Conservation (phyloP, 108 stramenopile species). For the Skeletonema grethae region DNA sequence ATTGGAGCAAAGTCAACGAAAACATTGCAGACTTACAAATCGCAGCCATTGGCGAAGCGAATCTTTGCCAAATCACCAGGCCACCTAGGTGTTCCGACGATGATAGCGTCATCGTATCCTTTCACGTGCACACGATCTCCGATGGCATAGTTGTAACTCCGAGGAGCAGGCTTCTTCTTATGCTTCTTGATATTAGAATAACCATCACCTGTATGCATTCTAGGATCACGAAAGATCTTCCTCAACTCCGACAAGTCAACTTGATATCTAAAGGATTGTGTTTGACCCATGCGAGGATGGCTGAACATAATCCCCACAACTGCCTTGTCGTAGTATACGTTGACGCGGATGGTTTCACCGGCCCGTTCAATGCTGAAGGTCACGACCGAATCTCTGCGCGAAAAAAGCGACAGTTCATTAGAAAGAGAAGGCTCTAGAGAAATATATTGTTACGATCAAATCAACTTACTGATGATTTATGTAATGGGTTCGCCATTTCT, state of each 20-base stretch:
- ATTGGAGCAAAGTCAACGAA: background rate
- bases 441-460: too few species aligned
- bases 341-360: background rate
- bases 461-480: too few species aligned
- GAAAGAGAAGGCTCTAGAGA: too few species aligned
- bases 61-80: background rate
- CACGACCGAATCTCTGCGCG: background rate
- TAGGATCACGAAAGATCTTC: background rate
- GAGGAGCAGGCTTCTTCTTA: background rate
- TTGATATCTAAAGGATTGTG: background rate
- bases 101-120: background rate
- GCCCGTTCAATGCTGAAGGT: background rate
- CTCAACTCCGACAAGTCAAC: background rate
- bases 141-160: background rate
- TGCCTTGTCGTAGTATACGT: background rate
- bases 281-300: background rate
- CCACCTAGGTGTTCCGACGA: background rate
- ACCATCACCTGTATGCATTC: background rate
- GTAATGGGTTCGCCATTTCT: background rate
- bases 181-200: background rate
- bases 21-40: background rate
- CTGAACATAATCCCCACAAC: background rate
- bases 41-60: background rate
- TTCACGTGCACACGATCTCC: background rate
- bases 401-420: too few species aligned